phyloP scores from a whole-genome alignment of 805 yeast genomes.

The Zygoascus ofunaensis region DNA sequence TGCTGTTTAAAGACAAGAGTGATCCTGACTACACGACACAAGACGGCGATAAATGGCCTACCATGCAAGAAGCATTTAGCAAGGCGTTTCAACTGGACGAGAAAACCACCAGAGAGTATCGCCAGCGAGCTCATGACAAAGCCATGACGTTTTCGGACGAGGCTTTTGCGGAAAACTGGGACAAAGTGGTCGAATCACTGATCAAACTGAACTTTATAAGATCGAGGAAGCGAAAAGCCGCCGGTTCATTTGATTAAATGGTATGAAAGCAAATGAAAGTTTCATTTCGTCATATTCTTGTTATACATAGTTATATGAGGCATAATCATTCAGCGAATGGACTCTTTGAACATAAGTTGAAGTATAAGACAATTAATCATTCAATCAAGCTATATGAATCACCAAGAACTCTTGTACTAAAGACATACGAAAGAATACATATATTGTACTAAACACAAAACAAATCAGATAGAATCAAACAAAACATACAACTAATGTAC shows the following conservation, averaged over 20 bases:
- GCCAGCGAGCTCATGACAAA: slow-evolving; percentile 35
- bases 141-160: slow-evolving; percentile 53
- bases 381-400: too few relatives aligned
- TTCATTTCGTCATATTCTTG: neutral
- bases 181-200: slow-evolving; percentile 16
- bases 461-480: too few relatives aligned
- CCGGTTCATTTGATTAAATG: slow-evolving; percentile 17
- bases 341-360: too few relatives aligned
- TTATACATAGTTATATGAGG: neutral
- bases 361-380: too few relatives aligned
- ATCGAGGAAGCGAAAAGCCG: slow-evolving; percentile 13
- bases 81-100: slow-evolving; percentile 34
- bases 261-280: neutral
- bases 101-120: slow-evolving; percentile 32
- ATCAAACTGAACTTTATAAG: slow-evolving; percentile 19
- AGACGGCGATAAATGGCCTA: slow-evolving; percentile 31
- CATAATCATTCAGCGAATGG: too few relatives aligned
- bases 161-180: slow-evolving; percentile 50
- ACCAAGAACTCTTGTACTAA: neutral
- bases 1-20: slow-evolving; percentile 57
- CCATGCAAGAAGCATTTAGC: slow-evolving; percentile 42
- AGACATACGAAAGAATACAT: neutral
- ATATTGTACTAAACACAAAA: too few relatives aligned
- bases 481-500: too few relatives aligned
- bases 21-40: slow-evolving; percentile 57